Evolutionary conservation across 2,329 filamentous ascomycete genomes (phyloP).

Genomic region (Talaromyces pinophilus): DNA sequence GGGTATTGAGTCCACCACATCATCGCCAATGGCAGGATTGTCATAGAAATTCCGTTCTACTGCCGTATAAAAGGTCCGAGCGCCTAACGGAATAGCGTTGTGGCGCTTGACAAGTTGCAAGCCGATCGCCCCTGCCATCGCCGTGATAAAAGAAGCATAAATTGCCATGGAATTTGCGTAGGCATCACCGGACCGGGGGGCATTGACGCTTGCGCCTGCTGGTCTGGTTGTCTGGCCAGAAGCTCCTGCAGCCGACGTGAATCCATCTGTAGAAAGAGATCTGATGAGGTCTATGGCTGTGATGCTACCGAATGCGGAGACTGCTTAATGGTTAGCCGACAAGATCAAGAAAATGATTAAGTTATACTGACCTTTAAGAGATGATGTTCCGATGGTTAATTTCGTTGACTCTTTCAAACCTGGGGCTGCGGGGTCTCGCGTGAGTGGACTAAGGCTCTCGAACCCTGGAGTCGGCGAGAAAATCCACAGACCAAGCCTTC

Average conservation of each 20-base stretch:
- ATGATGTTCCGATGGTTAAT: constrained; percentile 35
- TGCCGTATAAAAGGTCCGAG: constrained; percentile 43
- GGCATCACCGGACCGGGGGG: constrained; percentile 34
- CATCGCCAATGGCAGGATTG: constrained; percentile 31
- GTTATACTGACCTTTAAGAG: constrained; percentile 35
- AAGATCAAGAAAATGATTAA: constrained; percentile 2
- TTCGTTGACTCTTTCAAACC: constrained; percentile 29
- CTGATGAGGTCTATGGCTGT: constrained; percentile 39
- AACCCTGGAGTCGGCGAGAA: constrained; percentile 45
- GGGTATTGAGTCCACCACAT: constrained; percentile 31
- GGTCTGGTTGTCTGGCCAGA: constrained; percentile 29
- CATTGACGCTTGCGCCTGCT: constrained; percentile 27
- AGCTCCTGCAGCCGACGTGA: constrained; percentile 26
- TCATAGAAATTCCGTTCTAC: constrained; percentile 37
- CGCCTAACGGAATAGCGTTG: constrained; percentile 43
- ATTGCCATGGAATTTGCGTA: constrained; percentile 39
- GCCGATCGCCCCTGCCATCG: constrained; percentile 40
- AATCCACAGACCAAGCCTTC: constrained; percentile 43
- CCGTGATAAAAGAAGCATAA: constrained; percentile 44
- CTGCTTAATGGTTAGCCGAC: constrained; percentile 25
- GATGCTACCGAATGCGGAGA: constrained; percentile 40
- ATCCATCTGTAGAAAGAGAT: constrained; percentile 37
- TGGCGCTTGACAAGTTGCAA: constrained; percentile 40
- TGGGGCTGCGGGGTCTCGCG: constrained; percentile 28
- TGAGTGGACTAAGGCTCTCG: constrained; percentile 36